These are phyloP conservation scores for Colletotrichum lini DNA, from an alignment of 2,329 filamentous ascomycete species.

Conservation along the genomic window DNA sequence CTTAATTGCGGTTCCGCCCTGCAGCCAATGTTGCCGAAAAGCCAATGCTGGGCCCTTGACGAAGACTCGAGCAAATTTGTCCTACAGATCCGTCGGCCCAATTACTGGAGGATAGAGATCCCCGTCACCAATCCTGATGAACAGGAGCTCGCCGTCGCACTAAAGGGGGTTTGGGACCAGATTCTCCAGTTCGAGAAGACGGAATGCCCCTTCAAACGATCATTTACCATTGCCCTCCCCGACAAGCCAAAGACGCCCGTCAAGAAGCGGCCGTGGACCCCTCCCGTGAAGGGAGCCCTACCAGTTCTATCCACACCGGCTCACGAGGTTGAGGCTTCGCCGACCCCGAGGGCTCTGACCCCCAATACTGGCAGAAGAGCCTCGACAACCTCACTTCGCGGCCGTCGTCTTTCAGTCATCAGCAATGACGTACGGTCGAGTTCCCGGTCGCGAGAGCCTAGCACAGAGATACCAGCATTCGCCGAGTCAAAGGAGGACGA, in stretches of 20 bases:
- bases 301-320: constrained; percentile 56
- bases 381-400: constrained; percentile 30
- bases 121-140: constrained; percentile 77
- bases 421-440: constrained; percentile 32
- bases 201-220: constrained; percentile 85
- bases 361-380: constrained; percentile 31
- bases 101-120: constrained; percentile 93
- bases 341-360: constrained; percentile 36
- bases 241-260: constrained; percentile 76
- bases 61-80: constrained; percentile 85
- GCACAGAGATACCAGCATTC: constrained; percentile 12
- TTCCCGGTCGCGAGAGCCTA: constrained; percentile 23
- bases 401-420: constrained; percentile 34
- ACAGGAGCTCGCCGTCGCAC: constrained; percentile 71
- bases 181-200: constrained; percentile 91
- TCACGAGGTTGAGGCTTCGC: constrained; percentile 51
- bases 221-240: constrained; percentile 82
- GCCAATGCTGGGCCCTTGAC: constrained; percentile 95
- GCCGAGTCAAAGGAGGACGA: constrained; percentile 5
- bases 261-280: constrained; percentile 77
- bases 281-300: constrained; percentile 54
- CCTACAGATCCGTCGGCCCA: constrained; percentile 85
- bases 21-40: constrained; percentile 89
- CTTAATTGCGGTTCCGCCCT: constrained; percentile 87
- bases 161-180: constrained; percentile 79